Conservation (phyloP, 73 alveolate genomes). For the Paraurostyla sp. region DNA sequence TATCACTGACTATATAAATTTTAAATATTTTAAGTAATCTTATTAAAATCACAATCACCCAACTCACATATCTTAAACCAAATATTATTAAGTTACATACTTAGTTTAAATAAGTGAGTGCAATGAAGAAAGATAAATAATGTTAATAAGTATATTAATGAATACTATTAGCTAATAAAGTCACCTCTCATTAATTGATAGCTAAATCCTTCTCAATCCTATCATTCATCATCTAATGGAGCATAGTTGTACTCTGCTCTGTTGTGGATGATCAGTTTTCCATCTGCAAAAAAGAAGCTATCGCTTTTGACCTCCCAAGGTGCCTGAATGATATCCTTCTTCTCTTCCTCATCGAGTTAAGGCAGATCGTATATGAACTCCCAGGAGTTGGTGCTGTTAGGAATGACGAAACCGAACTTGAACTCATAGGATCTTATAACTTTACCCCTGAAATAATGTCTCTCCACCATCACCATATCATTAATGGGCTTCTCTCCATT, state of each 20-base stretch:
- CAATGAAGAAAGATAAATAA: too few species aligned
- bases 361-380: conserved; percentile 94
- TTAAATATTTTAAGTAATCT: too few species aligned
- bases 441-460: conserved; percentile 93
- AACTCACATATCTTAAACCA: too few species aligned
- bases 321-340: conserved; percentile 78
- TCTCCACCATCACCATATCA: conserved; percentile 93
- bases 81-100: too few species aligned
- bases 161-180: too few species aligned
- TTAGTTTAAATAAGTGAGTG: too few species aligned
- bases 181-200: too few species aligned
- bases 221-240: conserved; percentile 49
- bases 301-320: conserved; percentile 97
- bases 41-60: too few species aligned
- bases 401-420: conserved; percentile 93
- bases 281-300: conserved; percentile 94
- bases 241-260: conserved; percentile 96
- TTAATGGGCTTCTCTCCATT: conserved; percentile 88
- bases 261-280: conserved; percentile 94
- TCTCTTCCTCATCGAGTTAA: conserved; percentile 76
- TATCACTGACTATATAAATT: too few species aligned
- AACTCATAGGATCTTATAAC: conserved; percentile 86
- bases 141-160: too few species aligned
- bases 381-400: conserved; percentile 94
- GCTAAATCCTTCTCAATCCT: too few species aligned